These are phyloP conservation scores for Diaporthe ampelina DNA, from an alignment of 2,329 filamentous ascomycete species.

Conservation along the genomic window DNA sequence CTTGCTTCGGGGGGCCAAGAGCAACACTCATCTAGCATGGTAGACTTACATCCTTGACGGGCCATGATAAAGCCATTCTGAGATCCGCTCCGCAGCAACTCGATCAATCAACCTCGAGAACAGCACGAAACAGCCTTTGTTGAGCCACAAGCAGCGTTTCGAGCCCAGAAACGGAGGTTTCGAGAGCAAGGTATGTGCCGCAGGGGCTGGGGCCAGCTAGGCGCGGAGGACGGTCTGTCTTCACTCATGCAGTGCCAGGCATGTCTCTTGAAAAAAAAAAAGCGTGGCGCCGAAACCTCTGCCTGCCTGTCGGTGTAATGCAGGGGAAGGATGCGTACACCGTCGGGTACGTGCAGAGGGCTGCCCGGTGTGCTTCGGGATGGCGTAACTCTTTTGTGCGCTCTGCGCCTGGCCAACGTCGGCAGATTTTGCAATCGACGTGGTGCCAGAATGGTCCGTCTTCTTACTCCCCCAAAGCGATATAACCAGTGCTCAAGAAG, in stretches of 20 bases:
- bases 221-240: background rate
- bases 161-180: background rate
- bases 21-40: too few relatives aligned
- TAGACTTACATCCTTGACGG: constrained; percentile 54
- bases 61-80: constrained; percentile 40
- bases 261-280: constrained; percentile 21
- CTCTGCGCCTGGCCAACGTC: background rate
- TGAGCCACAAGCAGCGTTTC: background rate
- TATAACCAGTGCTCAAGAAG: background rate
- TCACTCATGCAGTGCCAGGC: constrained; percentile 25
- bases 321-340: background rate
- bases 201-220: background rate
- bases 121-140: background rate
- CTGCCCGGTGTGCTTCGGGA: constrained; percentile 1
- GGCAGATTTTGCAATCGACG: background rate
- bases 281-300: background rate
- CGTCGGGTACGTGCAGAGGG: constrained; percentile 25
- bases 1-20: background rate
- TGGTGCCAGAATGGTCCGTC: background rate
- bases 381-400: background rate
- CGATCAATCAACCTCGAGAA: background rate
- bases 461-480: background rate
- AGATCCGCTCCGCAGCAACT: constrained; percentile 2
- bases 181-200: background rate
- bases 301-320: background rate